A percentile compares a stretch with the other conserved stretches of the same genome.
Evolutionary conservation across 2,329 filamentous ascomycete species (phyloP).

Genomic region (Teratosphaeriaceae sp.): DNA sequence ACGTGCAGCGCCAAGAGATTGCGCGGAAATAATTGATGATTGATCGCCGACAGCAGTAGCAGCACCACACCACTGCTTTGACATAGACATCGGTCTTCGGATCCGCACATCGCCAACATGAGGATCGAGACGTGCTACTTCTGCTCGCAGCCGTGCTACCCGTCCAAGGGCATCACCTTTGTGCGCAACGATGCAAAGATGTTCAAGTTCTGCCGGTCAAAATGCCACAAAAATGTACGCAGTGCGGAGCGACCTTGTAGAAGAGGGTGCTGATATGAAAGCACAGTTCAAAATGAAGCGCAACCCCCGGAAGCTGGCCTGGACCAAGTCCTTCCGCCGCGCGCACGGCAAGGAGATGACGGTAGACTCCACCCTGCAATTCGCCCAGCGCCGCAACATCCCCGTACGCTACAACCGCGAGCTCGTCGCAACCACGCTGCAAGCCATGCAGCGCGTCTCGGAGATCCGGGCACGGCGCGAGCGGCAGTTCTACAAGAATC

Average conservation of each 20-base stretch:
- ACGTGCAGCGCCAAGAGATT: too few species aligned
- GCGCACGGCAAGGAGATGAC: slow-evolving; percentile 77
- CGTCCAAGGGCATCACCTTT: slow-evolving; percentile 59
- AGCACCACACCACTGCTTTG: too few species aligned
- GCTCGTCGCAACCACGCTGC: slow-evolving; percentile 76
- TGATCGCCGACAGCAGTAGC: too few species aligned
- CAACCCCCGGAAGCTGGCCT: slow-evolving; percentile 91
- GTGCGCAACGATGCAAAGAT: slow-evolving; percentile 59
- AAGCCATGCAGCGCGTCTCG: slow-evolving; percentile 83
- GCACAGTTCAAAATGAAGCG: slow-evolving; percentile 90
- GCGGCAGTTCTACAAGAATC: slow-evolving; percentile 86
- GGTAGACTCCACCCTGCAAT: slow-evolving; percentile 88
- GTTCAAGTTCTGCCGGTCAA: slow-evolving; percentile 61
- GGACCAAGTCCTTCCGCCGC: slow-evolving; percentile 90
- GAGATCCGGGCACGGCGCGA: slow-evolving; percentile 82
- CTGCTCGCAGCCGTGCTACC: slow-evolving; percentile 62
- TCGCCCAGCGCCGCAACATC: slow-evolving; percentile 87
- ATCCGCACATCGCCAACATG: too few species aligned
- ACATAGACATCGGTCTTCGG: too few species aligned
- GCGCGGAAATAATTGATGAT: too few species aligned
- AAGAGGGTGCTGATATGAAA: not conserved
- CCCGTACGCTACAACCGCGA: slow-evolving; percentile 95
- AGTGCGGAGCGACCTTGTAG: not conserved
- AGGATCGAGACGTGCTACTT: slow-evolving; percentile 64
- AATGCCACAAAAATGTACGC: slow-evolving; percentile 55